phyloP scores from a whole-genome alignment of 306 rosid species.

The Casuarina cunninghamiana region DNA sequence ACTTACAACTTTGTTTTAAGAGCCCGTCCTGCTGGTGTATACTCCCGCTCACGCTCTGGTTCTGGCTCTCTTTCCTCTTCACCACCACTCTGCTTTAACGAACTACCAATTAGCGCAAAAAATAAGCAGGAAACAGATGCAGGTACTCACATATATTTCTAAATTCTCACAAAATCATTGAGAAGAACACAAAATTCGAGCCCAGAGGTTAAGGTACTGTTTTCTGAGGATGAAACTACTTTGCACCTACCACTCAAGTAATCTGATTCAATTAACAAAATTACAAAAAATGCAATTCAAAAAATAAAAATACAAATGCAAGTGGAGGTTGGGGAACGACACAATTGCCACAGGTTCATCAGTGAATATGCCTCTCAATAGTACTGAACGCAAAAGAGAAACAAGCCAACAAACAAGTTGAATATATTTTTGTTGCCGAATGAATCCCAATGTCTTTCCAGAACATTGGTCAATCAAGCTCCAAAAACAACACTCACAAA shows the following conservation, averaged over 20 bases:
- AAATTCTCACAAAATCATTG: background rate
- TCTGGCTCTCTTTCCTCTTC: conserved; percentile 78
- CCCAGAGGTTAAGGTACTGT: conserved; percentile 1
- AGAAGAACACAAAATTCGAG: background rate
- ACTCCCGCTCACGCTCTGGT: conserved; percentile 92
- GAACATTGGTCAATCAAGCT: background rate
- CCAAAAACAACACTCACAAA: background rate
- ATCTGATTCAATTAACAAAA: background rate
- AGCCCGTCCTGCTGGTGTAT: conserved; percentile 98
- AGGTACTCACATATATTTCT: background rate
- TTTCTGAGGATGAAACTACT: background rate
- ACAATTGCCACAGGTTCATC: background rate
- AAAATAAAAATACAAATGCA: background rate
- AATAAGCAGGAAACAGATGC: background rate
- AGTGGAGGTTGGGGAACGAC: background rate
- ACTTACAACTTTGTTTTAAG: conserved; percentile 82
- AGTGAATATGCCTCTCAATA: background rate
- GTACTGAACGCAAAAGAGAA: background rate
- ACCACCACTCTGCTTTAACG: conserved; percentile 69
- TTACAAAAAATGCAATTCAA: background rate
- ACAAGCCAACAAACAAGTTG: background rate
- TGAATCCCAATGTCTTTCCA: background rate
- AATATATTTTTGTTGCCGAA: background rate
- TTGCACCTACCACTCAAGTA: background rate
- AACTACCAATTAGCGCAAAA: conserved; percentile 29